phyloP scores from a whole-genome alignment of 768 basidiomycete genomes.

The Trametes villosa region DNA sequence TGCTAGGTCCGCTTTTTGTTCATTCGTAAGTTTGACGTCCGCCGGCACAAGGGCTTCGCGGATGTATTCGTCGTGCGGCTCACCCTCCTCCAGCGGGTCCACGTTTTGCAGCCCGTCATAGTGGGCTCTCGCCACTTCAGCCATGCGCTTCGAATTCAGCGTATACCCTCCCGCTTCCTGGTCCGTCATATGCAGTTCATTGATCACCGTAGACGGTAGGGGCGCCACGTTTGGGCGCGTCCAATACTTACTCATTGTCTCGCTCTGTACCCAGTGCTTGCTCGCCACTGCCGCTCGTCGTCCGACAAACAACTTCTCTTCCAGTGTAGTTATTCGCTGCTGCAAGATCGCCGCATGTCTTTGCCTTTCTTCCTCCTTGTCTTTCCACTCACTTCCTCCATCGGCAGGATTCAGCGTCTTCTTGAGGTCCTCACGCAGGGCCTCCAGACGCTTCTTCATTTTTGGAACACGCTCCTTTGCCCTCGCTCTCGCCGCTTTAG shows the following conservation, averaged over 20 bases:
- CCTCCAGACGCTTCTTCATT: background rate
- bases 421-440: background rate
- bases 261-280: background rate
- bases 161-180: background rate
- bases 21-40: background rate
- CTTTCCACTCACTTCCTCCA: background rate
- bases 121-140: background rate
- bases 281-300: background rate
- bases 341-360: background rate
- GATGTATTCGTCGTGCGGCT: background rate
- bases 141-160: background rate
- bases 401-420: background rate
- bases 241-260: background rate
- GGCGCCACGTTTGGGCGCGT: background rate
- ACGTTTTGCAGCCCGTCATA: background rate
- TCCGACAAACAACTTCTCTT: background rate
- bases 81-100: background rate
- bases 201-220: too few relatives aligned
- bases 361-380: too few relatives aligned
- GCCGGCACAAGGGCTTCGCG: background rate
- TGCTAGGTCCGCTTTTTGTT: background rate
- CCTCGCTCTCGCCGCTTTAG: background rate
- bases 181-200: background rate
- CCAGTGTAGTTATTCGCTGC: background rate
- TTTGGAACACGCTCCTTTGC: background rate